Conservation (phyloP, 129 eudicot species). For the Glebionis coronaria region DNA sequence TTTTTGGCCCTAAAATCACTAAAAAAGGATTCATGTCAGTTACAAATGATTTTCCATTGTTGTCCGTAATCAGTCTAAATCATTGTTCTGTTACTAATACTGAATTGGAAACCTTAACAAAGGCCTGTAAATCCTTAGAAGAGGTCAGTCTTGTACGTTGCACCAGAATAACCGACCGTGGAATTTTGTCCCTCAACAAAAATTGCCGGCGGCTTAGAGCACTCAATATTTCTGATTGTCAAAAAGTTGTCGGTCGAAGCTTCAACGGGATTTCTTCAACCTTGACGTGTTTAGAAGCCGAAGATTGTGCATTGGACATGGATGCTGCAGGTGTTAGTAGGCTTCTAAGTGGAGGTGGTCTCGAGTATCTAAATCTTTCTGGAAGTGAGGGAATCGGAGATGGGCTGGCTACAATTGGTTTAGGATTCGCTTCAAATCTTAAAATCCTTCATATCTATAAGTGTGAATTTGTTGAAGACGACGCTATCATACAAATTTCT, state of each 20-base stretch:
- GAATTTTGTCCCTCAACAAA: too few species aligned
- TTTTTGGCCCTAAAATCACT: too few species aligned
- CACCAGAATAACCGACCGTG: too few species aligned
- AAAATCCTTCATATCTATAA: constrained; percentile 37
- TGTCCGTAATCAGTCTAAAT: too few species aligned
- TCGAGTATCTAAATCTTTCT: constrained; percentile 43
- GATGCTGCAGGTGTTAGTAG: constrained; percentile 38
- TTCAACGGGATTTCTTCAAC: constrained; percentile 15
- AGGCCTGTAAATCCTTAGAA: too few species aligned
- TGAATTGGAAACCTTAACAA: too few species aligned
- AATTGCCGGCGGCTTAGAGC: too few species aligned
- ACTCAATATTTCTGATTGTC: too few species aligned
- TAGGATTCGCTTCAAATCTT: constrained; percentile 33
- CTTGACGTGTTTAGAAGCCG: constrained; percentile 56
- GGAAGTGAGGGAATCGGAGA: constrained; percentile 13
- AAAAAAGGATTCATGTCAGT: too few species aligned
- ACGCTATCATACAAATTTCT: constrained; percentile 35
- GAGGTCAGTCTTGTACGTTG: too few species aligned
- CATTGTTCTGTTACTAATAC: too few species aligned
- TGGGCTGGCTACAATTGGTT: constrained; percentile 29
- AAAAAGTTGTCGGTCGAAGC: background rate
- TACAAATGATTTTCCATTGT: too few species aligned
- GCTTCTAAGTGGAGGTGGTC: constrained; percentile 61
- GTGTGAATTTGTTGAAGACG: constrained; percentile 44
- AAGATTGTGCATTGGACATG: constrained; percentile 34